These are phyloP conservation scores for Chenopodium album DNA, from an alignment of 148 eudicot species.

Conservation along the genomic window DNA sequence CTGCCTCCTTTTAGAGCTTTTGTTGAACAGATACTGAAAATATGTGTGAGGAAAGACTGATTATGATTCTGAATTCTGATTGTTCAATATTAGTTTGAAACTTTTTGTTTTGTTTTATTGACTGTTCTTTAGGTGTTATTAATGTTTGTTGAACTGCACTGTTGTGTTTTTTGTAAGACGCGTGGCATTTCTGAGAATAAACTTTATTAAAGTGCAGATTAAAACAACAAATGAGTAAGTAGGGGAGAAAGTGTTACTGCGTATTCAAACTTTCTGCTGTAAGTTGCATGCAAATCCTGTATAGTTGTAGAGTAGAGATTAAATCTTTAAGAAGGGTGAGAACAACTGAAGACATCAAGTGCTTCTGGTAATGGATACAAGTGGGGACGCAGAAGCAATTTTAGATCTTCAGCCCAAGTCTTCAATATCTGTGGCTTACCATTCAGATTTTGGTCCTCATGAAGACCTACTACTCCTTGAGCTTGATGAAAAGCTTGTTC, in stretches of 20 bases:
- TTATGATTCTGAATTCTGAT: background rate
- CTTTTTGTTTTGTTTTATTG: background rate
- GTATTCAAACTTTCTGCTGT: background rate
- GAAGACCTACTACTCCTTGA: constrained; percentile 81
- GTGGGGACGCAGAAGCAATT: constrained; percentile 71
- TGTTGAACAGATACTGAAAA: background rate
- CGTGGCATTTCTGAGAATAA: background rate
- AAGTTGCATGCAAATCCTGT: background rate
- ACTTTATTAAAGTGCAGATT: background rate
- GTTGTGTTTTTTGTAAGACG: background rate
- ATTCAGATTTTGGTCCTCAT: constrained; percentile 75
- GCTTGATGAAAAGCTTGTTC: constrained; percentile 85
- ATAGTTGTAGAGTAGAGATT: background rate
- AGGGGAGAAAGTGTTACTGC: background rate
- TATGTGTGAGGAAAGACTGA: background rate
- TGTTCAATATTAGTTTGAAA: background rate
- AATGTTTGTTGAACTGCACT: background rate
- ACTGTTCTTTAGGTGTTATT: background rate
- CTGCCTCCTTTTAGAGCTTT: background rate
- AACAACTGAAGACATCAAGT: constrained; percentile 12
- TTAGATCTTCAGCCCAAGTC: constrained; percentile 58
- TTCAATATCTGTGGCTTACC: constrained; percentile 66
- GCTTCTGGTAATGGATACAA: constrained; percentile 28
- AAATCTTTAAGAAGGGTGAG: background rate
- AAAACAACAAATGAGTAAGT: background rate